phyloP scores from a whole-genome alignment of 805 yeast species.

The Teunomyces panamensis region DNA sequence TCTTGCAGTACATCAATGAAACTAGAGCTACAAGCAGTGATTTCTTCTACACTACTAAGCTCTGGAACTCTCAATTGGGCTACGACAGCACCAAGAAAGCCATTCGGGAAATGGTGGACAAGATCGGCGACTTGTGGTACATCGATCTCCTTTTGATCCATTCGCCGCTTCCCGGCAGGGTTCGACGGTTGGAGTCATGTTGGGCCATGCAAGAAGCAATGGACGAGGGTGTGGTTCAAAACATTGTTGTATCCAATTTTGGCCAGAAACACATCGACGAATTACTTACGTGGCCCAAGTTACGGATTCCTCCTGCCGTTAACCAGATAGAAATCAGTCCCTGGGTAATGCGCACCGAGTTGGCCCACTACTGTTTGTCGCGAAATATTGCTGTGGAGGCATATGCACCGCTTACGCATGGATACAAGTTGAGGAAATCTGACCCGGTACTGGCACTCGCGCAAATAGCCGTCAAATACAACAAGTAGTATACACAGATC shows the following conservation, averaged over 20 bases:
- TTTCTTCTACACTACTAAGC: conserved; percentile 58
- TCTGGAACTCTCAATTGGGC: conserved; percentile 50
- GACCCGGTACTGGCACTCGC: conserved; percentile 29
- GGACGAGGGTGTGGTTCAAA: conserved; percentile 45
- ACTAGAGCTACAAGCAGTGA: conserved; percentile 26
- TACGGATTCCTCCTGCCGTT: conserved; percentile 43
- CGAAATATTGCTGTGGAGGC: conserved; percentile 33
- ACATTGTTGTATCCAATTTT: conserved; percentile 65
- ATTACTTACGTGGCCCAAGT: conserved; percentile 43
- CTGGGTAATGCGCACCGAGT: conserved; percentile 44
- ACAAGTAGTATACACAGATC: conserved; percentile 43
- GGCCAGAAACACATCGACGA: conserved; percentile 57
- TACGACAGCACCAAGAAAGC: conserved; percentile 50
- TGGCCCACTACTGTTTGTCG: conserved; percentile 26
- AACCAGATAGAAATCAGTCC: conserved; percentile 52
- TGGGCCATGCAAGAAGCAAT: conserved; percentile 56
- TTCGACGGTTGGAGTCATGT: conserved; percentile 49
- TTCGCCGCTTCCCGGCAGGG: conserved; percentile 46
- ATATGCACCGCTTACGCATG: conserved; percentile 39
- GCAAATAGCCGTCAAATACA: conserved; percentile 33
- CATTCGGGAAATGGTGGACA: conserved; percentile 50
- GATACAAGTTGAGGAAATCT: conserved; percentile 17
- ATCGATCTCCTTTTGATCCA: conserved; percentile 71
- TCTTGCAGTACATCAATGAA: conserved; percentile 40
- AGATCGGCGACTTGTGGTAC: conserved; percentile 55